Conservation (phyloP, 2,329 filamentous ascomycete species). For the Epichloe typhina region DNA sequence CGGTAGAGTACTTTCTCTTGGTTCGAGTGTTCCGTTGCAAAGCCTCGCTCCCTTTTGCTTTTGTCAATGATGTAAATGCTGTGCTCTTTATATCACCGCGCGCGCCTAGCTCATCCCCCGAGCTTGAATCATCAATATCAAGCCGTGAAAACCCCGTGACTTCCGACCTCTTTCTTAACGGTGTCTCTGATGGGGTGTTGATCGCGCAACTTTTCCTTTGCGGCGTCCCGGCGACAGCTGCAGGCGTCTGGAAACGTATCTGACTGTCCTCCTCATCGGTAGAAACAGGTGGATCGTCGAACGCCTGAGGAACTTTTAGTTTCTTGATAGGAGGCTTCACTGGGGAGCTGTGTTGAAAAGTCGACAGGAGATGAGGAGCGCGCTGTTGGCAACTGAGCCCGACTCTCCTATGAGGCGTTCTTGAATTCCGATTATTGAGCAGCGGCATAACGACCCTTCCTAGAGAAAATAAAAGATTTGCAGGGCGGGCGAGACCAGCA, state of each 20-base stretch:
- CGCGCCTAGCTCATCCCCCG: constrained; percentile 13
- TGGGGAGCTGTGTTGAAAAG: not conserved
- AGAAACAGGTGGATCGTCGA: constrained; percentile 15
- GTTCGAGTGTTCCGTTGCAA: constrained; percentile 2
- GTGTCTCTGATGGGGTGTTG: not conserved
- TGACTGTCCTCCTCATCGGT: constrained; percentile 14
- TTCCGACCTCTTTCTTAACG: not conserved
- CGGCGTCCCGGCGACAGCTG: not conserved
- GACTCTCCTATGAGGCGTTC: constrained; percentile 1
- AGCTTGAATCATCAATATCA: constrained; percentile 11
- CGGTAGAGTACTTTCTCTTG: constrained; percentile 1
- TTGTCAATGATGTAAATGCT: constrained; percentile 21
- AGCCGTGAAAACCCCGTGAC: not conserved
- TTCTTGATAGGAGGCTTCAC: not conserved
- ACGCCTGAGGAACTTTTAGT: constrained; percentile 7
- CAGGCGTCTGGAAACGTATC: constrained; percentile 1
- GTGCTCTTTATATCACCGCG: constrained; percentile 21
- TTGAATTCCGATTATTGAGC: constrained; percentile 3
- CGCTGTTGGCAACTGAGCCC: constrained; percentile 12
- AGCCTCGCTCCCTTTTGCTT: not conserved
- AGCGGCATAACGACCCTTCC: not conserved
- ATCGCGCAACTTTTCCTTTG: not conserved
- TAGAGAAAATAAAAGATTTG: not conserved
- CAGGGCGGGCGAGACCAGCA: not conserved
- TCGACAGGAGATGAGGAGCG: constrained; percentile 9